phyloP scores from a whole-genome alignment of 179 eudicot genomes.

The Sideroxylon spinosum region DNA sequence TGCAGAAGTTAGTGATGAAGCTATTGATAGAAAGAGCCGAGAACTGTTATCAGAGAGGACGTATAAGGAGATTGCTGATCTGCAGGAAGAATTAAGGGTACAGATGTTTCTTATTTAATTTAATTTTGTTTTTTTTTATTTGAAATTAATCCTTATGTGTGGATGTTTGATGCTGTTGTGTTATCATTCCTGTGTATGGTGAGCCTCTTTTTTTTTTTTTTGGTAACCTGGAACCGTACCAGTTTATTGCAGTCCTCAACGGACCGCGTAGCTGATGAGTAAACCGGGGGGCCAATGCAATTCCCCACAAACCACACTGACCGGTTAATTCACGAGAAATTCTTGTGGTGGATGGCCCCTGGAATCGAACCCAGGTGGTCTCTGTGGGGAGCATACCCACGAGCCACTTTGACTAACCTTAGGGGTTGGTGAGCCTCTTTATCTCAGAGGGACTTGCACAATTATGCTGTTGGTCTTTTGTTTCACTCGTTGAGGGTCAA shows the following conservation, averaged over 20 bases:
- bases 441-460: background rate
- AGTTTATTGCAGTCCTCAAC: no score
- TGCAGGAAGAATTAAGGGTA: slow-evolving; percentile 88
- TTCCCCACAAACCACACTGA: no score
- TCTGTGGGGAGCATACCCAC: no score
- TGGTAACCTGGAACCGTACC: no score
- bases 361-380: no score
- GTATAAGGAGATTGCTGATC: slow-evolving; percentile 71
- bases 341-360: no score
- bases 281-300: no score
- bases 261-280: no score
- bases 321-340: no score
- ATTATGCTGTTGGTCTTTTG: background rate
- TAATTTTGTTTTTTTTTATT: background rate
- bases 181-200: background rate
- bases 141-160: background rate
- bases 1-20: slow-evolving; percentile 78
- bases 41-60: slow-evolving; percentile 63
- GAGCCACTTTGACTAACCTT: background rate
- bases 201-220: background rate
- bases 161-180: background rate
- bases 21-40: slow-evolving; percentile 72
- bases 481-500: background rate
- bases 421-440: background rate
- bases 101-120: background rate